Base-by-base conservation (phyloP, 169 alveolate species). In the Cryptosporidium meleagridis region DNA sequence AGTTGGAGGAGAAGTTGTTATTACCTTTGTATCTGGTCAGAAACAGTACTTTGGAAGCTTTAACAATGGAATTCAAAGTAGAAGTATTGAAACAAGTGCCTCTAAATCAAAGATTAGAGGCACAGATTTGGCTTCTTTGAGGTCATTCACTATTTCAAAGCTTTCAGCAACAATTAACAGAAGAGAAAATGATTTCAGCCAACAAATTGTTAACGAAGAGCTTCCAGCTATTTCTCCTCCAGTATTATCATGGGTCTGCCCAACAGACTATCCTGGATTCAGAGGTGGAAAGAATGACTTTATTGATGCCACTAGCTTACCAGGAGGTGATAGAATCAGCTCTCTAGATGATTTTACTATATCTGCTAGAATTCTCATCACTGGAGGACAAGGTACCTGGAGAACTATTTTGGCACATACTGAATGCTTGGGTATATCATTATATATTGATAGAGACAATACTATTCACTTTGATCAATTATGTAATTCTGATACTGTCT, bases 301-400 rank as follows among this genome's bases (percentile, higher is more conserved):
- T 69, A 92, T 93, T 23, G 95, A 93, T n/a, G 73, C 91, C 52
- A 72, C 80, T 3, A 75, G 80, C 41, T 39, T 92, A 48, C 95
- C 95, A 21, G 93, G 93, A 10, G 94, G 93, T 5, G 85, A 72
- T 29, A 75, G 75, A 10, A 52, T 93, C 10, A 33, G 84, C 21
- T 86, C 93, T 16, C 75, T 93, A 37, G 75, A 65, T 23, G 95
- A 93, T 58, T 93, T 93, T 59, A 91, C 92, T 5, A n/a, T 92
- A 21, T 80, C 94, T n/a, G 75, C 89, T 8, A 70, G 86, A 29
- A 89, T 92, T 14, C 44, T 73, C 26, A 86, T 91, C 29, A 53
- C 85, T 23, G 95, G 95, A 51, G 85, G 89, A 6, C 89, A 80
- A 41, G 89, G 89, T 31, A 80, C 89, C 39, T 80, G 89, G 89